phyloP scores from a whole-genome alignment of 352 stramenopile species.

The Phytophthora capsici region DNA sequence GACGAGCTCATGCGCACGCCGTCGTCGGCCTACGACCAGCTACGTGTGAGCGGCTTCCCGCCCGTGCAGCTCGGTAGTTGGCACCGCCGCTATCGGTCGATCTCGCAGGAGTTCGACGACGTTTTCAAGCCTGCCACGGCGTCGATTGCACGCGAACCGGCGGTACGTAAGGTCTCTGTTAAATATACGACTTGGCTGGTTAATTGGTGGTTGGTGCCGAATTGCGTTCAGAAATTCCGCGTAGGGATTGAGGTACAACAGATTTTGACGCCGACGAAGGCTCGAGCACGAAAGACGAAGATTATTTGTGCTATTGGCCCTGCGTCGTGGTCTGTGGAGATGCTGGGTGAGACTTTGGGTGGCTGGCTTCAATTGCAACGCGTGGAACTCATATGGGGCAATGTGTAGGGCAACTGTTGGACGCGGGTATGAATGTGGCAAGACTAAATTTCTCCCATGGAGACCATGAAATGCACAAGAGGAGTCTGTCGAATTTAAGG shows the following conservation, averaged over 20 bases:
- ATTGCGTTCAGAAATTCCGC: constrained; percentile 58
- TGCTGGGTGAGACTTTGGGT: constrained; percentile 76
- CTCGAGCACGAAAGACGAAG: constrained; percentile 94
- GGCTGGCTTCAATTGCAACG: neutral
- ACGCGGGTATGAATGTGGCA: constrained; percentile 97
- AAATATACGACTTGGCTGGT: neutral
- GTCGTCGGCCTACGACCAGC: constrained; percentile 38
- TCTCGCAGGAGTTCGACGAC: constrained; percentile 64
- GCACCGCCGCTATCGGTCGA: constrained; percentile 63
- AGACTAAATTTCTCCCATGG: constrained; percentile 99
- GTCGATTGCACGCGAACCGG: constrained; percentile 45
- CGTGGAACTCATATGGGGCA: constrained; percentile 1
- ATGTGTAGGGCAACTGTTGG: constrained; percentile 62
- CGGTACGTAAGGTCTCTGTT: constrained; percentile 33
- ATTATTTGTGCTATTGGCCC: constrained; percentile 99
- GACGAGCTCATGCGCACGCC: constrained; percentile 32
- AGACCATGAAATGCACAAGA: constrained; percentile 94
- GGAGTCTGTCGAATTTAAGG: constrained; percentile 91
- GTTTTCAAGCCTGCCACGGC: constrained; percentile 47
- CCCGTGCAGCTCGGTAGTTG: constrained; percentile 72
- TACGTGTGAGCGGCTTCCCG: constrained; percentile 54
- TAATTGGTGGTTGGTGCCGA: neutral
- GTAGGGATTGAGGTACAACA: constrained; percentile 75
- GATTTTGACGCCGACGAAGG: constrained; percentile 64
- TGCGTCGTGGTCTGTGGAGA: constrained; percentile 95